Conservation (phyloP, 1,284 basidiomycete species). For the Malassezia sympodialis region DNA sequence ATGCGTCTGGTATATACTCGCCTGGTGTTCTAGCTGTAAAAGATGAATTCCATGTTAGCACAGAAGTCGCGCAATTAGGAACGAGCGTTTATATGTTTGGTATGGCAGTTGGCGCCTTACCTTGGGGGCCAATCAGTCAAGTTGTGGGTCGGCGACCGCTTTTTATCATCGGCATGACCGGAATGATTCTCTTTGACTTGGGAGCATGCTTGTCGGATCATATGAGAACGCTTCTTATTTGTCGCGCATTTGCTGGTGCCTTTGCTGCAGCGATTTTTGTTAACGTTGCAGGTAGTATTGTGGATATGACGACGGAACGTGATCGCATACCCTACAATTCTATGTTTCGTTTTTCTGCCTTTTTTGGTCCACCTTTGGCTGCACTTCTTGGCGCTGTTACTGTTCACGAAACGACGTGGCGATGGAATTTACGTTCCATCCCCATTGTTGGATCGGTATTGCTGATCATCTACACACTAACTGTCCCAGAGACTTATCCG, state of each 20-base stretch:
- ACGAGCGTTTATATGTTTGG: constrained; percentile 18
- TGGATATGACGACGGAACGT: constrained; percentile 20
- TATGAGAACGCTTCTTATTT: constrained; percentile 8
- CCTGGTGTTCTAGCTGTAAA: constrained; percentile 2
- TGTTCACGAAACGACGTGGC: constrained; percentile 13
- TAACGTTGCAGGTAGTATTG: constrained; percentile 20
- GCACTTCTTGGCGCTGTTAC: constrained; percentile 16
- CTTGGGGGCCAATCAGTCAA: constrained; percentile 17
- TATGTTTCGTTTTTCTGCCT: constrained; percentile 15
- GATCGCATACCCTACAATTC: constrained; percentile 17
- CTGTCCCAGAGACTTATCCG: constrained; percentile 16
- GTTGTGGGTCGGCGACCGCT: constrained; percentile 13
- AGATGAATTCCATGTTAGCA: background rate
- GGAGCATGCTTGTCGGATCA: constrained; percentile 10
- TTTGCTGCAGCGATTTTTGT: constrained; percentile 7
- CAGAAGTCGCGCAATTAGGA: constrained; percentile 11
- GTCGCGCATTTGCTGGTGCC: constrained; percentile 16
- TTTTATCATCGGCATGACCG: background rate
- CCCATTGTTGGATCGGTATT: constrained; percentile 7
- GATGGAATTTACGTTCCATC: constrained; percentile 18
- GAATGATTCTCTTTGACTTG: constrained; percentile 13
- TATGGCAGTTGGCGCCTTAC: constrained; percentile 3
- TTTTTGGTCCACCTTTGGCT: constrained; percentile 14
- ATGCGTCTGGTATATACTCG: constrained; percentile 15
- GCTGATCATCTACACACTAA: constrained; percentile 13